Percentiles rank a stretch among this genome's conserved stretches.
Evolutionary conservation across 2,329 filamentous ascomycete genomes (phyloP).

Genomic region (Fusarium sp.): DNA sequence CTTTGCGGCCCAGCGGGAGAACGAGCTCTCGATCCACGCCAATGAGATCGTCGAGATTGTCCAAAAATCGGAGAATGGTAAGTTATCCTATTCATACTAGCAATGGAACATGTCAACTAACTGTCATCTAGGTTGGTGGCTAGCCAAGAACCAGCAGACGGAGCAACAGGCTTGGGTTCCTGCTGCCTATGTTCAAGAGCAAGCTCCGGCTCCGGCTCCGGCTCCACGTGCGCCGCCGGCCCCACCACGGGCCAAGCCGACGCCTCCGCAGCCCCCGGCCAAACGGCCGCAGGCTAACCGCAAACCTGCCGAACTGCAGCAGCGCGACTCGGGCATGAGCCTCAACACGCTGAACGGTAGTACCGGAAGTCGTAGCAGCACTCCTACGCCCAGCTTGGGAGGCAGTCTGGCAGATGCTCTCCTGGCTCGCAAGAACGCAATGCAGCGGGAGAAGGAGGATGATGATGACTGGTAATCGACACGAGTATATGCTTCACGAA

Average conservation of each 20-base stretch:
- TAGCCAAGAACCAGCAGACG: constrained; percentile 73
- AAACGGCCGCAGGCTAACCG: constrained; percentile 80
- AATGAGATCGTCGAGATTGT: constrained; percentile 88
- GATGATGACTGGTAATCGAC: constrained; percentile 74
- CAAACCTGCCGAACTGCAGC: constrained; percentile 76
- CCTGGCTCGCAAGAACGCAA: constrained; percentile 78
- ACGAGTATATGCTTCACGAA: constrained; percentile 41
- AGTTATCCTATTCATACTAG: constrained; percentile 42
- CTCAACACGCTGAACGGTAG: constrained; percentile 66
- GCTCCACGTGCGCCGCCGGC: constrained; percentile 74
- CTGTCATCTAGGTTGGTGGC: constrained; percentile 83
- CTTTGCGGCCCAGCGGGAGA: constrained; percentile 84
- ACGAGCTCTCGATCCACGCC: constrained; percentile 83
- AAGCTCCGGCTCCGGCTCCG: constrained; percentile 61
- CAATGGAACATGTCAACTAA: constrained; percentile 44
- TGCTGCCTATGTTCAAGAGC: constrained; percentile 92
- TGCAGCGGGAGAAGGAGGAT: constrained; percentile 75
- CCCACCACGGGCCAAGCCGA: constrained; percentile 72
- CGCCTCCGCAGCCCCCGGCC: constrained; percentile 79
- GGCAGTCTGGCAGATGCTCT: constrained; percentile 84
- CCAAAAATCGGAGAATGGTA: constrained; percentile 96
- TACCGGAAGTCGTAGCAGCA: constrained; percentile 73
- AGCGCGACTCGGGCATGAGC: constrained; percentile 78
- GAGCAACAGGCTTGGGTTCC: constrained; percentile 90
- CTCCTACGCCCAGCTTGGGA: constrained; percentile 76